phyloP scores from a whole-genome alignment of 441 rosid genomes.

The Croton laevigatus region DNA sequence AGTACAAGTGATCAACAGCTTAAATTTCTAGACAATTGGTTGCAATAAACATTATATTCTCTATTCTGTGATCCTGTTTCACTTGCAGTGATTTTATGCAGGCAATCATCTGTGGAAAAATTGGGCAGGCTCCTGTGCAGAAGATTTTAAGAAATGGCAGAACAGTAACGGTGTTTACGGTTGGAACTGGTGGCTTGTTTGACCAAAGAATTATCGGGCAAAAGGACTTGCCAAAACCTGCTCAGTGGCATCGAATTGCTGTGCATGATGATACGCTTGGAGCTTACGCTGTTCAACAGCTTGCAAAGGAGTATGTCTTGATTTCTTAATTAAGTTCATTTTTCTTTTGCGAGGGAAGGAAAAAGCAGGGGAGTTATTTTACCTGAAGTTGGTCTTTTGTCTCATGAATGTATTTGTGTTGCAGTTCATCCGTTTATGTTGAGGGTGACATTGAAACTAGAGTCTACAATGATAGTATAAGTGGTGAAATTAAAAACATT shows the following conservation, averaged over 20 bases:
- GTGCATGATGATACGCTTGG: constrained; percentile 80
- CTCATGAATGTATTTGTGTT: constrained; percentile 25
- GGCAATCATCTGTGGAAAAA: constrained; percentile 91
- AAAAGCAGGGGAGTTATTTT: constrained; percentile 1
- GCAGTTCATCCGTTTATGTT: constrained; percentile 85
- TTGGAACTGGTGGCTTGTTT: constrained; percentile 93
- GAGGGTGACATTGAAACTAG: constrained; percentile 94
- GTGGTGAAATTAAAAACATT: constrained; percentile 72
- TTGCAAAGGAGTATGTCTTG: constrained; percentile 61
- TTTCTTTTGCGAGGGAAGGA: neutral
- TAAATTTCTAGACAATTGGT: neutral
- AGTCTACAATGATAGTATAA: constrained; percentile 91
- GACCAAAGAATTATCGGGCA: constrained; percentile 68
- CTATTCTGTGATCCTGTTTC: neutral
- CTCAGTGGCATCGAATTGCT: constrained; percentile 96
- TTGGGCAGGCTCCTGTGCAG: constrained; percentile 86
- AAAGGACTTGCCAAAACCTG: constrained; percentile 65
- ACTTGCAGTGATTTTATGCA: constrained; percentile 23
- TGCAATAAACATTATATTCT: neutral
- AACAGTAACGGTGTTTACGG: constrained; percentile 78
- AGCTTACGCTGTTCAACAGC: constrained; percentile 76
- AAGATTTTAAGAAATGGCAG: constrained; percentile 86
- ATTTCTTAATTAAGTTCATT: neutral
- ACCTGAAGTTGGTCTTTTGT: neutral
- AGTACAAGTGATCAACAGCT: neutral